Percentiles rank a stretch among this genome's conserved stretches.
Evolutionary conservation across 2,329 filamentous ascomycete species (phyloP).

Genomic region (Harringtonia aguacate): DNA sequence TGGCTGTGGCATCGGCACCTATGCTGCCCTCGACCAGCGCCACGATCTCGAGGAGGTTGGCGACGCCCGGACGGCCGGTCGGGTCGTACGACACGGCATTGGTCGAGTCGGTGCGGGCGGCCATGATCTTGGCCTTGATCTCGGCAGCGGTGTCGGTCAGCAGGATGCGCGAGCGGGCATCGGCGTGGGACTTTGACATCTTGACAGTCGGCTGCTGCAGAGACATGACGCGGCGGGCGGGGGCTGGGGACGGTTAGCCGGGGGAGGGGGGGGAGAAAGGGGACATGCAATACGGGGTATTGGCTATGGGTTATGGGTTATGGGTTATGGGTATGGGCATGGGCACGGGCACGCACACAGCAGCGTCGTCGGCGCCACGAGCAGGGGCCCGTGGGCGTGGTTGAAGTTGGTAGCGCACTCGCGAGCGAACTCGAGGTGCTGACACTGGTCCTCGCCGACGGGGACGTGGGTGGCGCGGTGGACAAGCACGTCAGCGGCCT

Average conservation of each 20-base stretch:
- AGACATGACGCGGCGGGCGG: slow-evolving; percentile 81
- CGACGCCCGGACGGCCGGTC: slow-evolving; percentile 61
- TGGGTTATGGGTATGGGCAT: too few species aligned
- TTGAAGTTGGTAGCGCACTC: slow-evolving; percentile 86
- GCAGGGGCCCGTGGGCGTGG: slow-evolving; percentile 51
- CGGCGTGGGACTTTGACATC: slow-evolving; percentile 85
- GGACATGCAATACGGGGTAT: too few species aligned
- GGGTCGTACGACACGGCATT: slow-evolving; percentile 64
- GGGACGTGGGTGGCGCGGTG: slow-evolving; percentile 89
- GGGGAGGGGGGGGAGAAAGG: neutral
- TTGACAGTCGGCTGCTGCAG: slow-evolving; percentile 67
- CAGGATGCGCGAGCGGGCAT: slow-evolving; percentile 66
- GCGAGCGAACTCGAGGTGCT: slow-evolving; percentile 88
- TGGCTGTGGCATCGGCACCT: too few species aligned
- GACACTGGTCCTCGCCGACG: slow-evolving; percentile 88
- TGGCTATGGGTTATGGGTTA: too few species aligned
- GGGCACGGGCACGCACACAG: slow-evolving; percentile 42
- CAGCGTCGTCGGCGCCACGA: slow-evolving; percentile 54
- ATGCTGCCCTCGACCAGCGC: slow-evolving; percentile 37
- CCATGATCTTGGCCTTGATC: slow-evolving; percentile 59
- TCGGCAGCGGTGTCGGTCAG: slow-evolving; percentile 59
- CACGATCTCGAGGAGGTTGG: slow-evolving; percentile 78
- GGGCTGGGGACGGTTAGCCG: slow-evolving; percentile 37
- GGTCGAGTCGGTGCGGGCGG: slow-evolving; percentile 65
- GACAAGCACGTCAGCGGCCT: slow-evolving; percentile 87